phyloP scores from a whole-genome alignment of 345 rosid species.

The Microcos paniculata region DNA sequence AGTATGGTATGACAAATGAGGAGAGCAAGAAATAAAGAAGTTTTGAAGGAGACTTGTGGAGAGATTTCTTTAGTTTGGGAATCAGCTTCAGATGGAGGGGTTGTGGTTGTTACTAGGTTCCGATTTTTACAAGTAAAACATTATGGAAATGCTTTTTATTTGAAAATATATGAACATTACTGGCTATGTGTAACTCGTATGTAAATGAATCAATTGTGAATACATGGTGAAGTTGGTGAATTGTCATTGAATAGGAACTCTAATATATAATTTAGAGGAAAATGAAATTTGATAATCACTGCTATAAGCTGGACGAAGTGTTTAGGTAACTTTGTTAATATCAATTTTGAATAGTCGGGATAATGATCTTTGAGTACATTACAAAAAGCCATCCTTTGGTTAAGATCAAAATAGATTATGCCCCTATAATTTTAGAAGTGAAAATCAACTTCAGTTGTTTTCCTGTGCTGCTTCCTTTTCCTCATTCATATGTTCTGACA shows the following conservation, averaged over 20 bases:
- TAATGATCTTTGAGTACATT: background rate
- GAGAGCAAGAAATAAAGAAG: background rate
- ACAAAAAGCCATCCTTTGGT: too few relatives aligned
- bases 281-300: background rate
- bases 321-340: background rate
- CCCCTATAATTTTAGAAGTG: too few relatives aligned
- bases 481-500: background rate
- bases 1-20: background rate
- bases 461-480: background rate
- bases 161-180: background rate
- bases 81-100: background rate
- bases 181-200: background rate
- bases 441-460: background rate
- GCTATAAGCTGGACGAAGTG: background rate
- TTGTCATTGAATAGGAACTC: background rate
- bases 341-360: background rate
- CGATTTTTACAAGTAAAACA: background rate
- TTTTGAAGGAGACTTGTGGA: background rate
- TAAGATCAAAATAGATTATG: too few relatives aligned
- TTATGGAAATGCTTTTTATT: background rate
- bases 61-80: background rate
- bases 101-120: conserved; percentile 3
- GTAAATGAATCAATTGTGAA: background rate
- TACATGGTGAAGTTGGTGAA: background rate
- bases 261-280: background rate